Percentiles rank a stretch among this genome's conserved stretches.
Conservation (phyloP, 345 rosid species). For the Bruguiera sexangula region DNA sequence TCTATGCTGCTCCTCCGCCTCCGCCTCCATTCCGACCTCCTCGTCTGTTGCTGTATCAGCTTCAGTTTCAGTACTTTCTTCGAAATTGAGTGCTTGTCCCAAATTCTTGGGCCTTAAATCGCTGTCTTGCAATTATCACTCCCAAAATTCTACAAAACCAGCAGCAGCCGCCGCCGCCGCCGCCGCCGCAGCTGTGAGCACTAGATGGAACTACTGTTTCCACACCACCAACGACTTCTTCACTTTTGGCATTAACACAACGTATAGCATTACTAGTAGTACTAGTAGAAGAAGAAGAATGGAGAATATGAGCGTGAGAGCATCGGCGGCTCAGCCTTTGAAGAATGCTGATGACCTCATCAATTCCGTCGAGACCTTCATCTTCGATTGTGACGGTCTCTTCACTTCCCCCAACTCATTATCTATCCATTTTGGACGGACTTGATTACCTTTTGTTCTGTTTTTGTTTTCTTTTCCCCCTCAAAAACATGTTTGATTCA, state of each 20-base stretch:
- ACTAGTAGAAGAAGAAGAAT: conserved; percentile 28
- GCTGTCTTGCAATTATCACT: conserved; percentile 17
- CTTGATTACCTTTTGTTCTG: too few relatives aligned
- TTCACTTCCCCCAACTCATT: background rate
- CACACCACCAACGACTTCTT: too few relatives aligned
- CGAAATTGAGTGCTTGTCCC: conserved; percentile 3
- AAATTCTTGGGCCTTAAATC: conserved; percentile 18
- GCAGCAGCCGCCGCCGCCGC: too few relatives aligned
- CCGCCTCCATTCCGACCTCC: too few relatives aligned
- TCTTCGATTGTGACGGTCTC: conserved; percentile 90
- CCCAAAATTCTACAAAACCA: background rate
- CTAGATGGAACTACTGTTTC: conserved; percentile 5
- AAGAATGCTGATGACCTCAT: conserved; percentile 80
- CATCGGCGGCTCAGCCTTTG: conserved; percentile 58
- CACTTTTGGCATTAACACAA: background rate
- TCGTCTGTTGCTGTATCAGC: background rate
- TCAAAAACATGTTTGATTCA: background rate
- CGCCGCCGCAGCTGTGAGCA: background rate
- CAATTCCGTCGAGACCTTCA: conserved; percentile 84
- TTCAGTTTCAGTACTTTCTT: conserved; percentile 19
- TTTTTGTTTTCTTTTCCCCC: background rate
- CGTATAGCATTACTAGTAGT: background rate
- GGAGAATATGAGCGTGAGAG: conserved; percentile 36
- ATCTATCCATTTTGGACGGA: too few relatives aligned
- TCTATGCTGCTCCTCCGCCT: conserved; percentile 2